phyloP scores from a whole-genome alignment of 2,329 filamentous ascomycete species.

The Tolypocladium tundrense region DNA sequence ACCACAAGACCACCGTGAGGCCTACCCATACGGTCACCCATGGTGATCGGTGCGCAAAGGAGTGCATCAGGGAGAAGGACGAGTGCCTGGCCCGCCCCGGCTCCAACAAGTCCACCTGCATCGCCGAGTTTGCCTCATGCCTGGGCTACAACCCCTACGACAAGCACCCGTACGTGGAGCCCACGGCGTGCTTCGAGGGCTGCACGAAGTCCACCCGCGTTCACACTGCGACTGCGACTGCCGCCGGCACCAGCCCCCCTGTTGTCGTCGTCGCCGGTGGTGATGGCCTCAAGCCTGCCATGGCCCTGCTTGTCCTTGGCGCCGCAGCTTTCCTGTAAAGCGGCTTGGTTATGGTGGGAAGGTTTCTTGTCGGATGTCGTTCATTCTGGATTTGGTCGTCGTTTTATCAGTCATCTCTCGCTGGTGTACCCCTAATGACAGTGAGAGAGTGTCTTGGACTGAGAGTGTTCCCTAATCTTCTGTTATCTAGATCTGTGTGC shows the following conservation, averaged over 20 bases:
- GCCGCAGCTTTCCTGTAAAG: conserved; percentile 14
- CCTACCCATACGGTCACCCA: conserved; percentile 3
- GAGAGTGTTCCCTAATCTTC: neutral
- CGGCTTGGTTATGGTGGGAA: neutral
- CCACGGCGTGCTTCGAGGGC: neutral
- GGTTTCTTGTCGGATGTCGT: neutral
- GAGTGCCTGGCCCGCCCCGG: too few relatives aligned
- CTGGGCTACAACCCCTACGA: conserved; percentile 11
- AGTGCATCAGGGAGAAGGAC: too few relatives aligned
- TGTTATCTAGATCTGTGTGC: neutral
- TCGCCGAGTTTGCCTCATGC: conserved; percentile 10
- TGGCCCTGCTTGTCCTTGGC: conserved; percentile 14
- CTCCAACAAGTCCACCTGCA: conserved; percentile 12
- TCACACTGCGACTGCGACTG: neutral
- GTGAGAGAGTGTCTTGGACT: neutral
- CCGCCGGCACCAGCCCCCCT: neutral
- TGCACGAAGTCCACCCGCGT: neutral
- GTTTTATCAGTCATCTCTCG: neutral
- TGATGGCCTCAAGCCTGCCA: conserved; percentile 10
- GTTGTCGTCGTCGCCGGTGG: conserved; percentile 10
- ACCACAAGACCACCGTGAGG: neutral
- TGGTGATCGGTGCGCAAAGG: too few relatives aligned
- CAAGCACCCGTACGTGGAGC: too few relatives aligned
- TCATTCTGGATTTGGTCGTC: neutral
- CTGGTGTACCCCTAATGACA: neutral